Evolutionary conservation across 768 basidiomycete genomes (phyloP), one percentile per base, ranked within the genome.

Genomic region (Ramaria sp.): DNA sequence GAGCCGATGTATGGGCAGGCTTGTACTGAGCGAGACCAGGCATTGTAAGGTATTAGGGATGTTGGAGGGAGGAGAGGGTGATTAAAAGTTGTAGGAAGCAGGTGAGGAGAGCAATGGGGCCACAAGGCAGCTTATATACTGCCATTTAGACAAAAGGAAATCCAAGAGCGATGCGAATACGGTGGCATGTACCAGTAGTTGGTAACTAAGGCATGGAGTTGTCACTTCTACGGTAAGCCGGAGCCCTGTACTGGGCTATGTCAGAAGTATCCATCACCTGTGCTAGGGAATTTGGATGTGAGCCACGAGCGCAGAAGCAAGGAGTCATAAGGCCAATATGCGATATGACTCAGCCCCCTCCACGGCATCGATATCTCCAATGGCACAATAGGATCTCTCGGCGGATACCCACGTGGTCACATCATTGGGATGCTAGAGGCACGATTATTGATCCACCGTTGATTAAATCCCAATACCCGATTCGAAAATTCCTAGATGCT

Each of bases 21-120:
- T 22, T 24, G 24, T 17, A 31, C 30, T 57, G 55, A 33, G 55
- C n/a, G 45, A 57, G 20, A 5, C 47, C 55, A 50, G 55, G 55
- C 55, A 57, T 57, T 43, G 24, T 17, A 20, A 50, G 10, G 27
- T 19, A 37, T 10, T 54, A 7, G 53, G 17, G 15, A 4, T 33
- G 34, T 11, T 11, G 34, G 46, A 49, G 54, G n/a, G 20, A 17
- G 13, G 48, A 22, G 37, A 19, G 34, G 37, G 37, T 17, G 33
- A 19, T 39, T 27, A 27, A 19, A 13, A 12, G 51, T 15, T 22
- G 33, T n/a, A 2, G 33, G 27, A 27, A 27, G 27, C 5, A 27
- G 27, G 17, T 34, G 31, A 33, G 20, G 20, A 13, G 47, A 37
- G 34, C 13, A 37, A 37, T 13, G 34, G 34, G 9, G 9, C 3